Conservation (phyloP, 2,329 filamentous ascomycete species). For the Teratosphaeria gauchensis region DNA sequence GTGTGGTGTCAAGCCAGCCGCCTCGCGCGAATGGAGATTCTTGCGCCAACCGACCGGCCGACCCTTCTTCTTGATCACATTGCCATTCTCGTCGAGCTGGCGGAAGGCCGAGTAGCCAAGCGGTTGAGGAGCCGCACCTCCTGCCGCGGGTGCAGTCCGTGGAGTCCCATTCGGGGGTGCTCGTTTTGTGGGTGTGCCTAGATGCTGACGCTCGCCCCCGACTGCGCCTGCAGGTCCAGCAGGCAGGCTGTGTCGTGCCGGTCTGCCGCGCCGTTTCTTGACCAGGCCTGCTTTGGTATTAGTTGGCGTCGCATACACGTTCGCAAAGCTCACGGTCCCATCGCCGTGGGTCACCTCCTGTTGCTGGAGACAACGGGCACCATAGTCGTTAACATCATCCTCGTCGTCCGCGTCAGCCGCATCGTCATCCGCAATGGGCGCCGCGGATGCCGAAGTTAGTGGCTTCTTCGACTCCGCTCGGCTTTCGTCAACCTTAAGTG, state of each 20-base stretch:
- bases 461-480: constrained; percentile 6
- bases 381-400: constrained; percentile 7
- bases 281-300: constrained; percentile 10
- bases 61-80: constrained; percentile 34
- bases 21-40: constrained; percentile 32
- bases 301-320: background rate
- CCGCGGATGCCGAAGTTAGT: constrained; percentile 1
- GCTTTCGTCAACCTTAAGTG: constrained; percentile 8
- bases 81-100: constrained; percentile 22
- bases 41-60: constrained; percentile 43
- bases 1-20: constrained; percentile 17
- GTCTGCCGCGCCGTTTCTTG: constrained; percentile 22
- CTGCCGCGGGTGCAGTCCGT: background rate
- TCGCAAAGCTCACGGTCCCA: constrained; percentile 7
- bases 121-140: constrained; percentile 6
- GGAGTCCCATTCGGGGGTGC: background rate
- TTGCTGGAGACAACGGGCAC: background rate
- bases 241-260: constrained; percentile 25
- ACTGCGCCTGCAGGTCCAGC: background rate
- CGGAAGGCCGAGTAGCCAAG: constrained; percentile 37
- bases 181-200: background rate
- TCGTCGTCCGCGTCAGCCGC: constrained; percentile 5
- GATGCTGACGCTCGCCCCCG: background rate
- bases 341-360: constrained; percentile 1
- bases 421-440: constrained; percentile 1